Evolutionary conservation across 106 monocot species (phyloP).

Genomic region (Allium cepa): DNA sequence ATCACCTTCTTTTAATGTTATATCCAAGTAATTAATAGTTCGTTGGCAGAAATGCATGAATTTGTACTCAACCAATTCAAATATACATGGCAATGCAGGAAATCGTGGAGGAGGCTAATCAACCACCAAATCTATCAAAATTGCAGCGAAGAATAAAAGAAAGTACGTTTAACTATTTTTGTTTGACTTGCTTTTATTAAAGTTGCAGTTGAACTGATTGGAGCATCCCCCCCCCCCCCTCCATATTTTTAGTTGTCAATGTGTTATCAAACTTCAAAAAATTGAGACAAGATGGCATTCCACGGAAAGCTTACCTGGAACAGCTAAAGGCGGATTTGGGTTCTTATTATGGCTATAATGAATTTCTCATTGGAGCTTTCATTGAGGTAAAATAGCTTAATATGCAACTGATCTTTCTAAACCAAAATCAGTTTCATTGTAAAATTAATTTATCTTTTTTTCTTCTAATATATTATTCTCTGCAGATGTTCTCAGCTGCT

Average conservation of each 20-base stretch:
- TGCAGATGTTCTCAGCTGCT: constrained; percentile 72
- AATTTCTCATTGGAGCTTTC: constrained; percentile 66
- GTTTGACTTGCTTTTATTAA: neutral
- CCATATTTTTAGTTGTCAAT: constrained; percentile 44
- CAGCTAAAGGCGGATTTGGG: constrained; percentile 75
- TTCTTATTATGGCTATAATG: constrained; percentile 91
- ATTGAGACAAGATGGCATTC: constrained; percentile 58
- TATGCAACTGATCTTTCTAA: neutral
- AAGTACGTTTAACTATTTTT: constrained; percentile 29
- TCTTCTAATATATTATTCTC: neutral
- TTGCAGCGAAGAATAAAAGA: constrained; percentile 75
- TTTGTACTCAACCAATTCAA: no score
- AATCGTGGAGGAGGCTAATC: constrained; percentile 62
- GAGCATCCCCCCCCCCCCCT: neutral
- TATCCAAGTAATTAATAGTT: neutral
- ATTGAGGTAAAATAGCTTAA: constrained; percentile 46
- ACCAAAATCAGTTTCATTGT: neutral
- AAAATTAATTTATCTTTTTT: neutral
- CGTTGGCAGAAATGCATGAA: neutral
- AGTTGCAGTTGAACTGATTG: neutral
- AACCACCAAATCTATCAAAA: constrained; percentile 60
- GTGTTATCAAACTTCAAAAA: constrained; percentile 75
- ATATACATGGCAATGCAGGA: constrained; percentile 34
- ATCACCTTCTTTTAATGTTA: neutral
- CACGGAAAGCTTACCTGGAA: constrained; percentile 65